These are phyloP conservation scores for Scolecobasidium constrictum DNA, from an alignment of 2,329 filamentous ascomycete species.

Conservation along the genomic window DNA sequence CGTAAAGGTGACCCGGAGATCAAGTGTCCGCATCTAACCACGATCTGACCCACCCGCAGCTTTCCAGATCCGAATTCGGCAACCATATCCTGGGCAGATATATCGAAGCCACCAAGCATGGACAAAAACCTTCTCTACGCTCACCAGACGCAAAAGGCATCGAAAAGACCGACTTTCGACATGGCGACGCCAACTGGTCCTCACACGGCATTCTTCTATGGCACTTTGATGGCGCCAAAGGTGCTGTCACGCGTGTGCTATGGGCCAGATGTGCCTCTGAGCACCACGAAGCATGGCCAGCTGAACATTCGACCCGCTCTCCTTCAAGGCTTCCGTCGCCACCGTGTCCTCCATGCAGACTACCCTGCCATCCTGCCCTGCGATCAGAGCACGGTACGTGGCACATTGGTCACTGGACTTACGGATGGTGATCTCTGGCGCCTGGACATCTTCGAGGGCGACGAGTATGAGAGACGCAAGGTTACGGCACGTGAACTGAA, in stretches of 20 bases:
- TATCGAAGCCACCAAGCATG: not conserved
- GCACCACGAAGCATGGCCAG: slow-evolving; percentile 35
- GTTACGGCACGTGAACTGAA: slow-evolving; percentile 35
- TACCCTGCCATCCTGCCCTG: slow-evolving; percentile 66
- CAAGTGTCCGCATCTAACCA: too few species aligned
- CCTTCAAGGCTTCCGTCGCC: slow-evolving; percentile 61
- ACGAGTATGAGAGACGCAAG: slow-evolving; percentile 50
- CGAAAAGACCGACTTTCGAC: not conserved
- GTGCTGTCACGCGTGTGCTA: slow-evolving; percentile 82
- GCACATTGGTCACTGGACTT: slow-evolving; percentile 64
- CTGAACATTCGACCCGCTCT: slow-evolving; percentile 64
- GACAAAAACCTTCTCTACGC: slow-evolving; percentile 2
- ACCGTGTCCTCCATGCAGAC: slow-evolving; percentile 57
- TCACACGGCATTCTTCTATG: slow-evolving; percentile 54
- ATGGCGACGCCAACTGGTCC: slow-evolving; percentile 25
- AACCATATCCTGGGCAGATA: not conserved
- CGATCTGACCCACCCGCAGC: too few species aligned
- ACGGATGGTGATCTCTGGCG: slow-evolving; percentile 64
- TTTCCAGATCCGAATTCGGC: slow-evolving; percentile 1
- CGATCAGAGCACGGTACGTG: slow-evolving; percentile 43
- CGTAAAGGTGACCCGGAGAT: too few species aligned
- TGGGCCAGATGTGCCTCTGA: slow-evolving; percentile 40
- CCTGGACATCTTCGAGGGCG: slow-evolving; percentile 74
- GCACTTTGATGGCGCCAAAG: slow-evolving; percentile 69
- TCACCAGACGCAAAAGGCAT: not conserved